These are phyloP conservation scores for Cicer arietinum DNA, from an alignment of 306 rosid species.

Conservation along the genomic window DNA sequence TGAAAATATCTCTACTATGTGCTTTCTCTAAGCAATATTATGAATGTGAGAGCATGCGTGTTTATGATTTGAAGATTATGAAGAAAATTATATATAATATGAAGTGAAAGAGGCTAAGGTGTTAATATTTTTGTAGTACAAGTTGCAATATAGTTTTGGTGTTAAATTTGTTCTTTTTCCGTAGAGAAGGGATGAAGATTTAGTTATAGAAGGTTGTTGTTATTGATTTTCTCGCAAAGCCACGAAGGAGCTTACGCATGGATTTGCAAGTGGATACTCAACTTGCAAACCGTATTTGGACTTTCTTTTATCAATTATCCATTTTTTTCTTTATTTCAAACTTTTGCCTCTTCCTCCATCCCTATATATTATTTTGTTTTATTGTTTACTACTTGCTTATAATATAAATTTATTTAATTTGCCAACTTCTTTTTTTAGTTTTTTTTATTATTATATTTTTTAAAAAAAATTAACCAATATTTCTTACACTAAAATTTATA, in stretches of 20 bases:
- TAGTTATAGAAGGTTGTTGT: constrained; percentile 25
- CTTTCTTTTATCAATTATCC: constrained; percentile 25
- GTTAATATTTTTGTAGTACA: constrained; percentile 50
- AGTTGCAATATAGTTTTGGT: constrained; percentile 49
- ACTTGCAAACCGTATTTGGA: constrained; percentile 49
- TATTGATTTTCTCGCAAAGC: constrained; percentile 36
- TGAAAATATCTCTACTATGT: neutral
- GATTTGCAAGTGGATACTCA: constrained; percentile 59
- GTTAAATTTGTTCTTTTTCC: neutral
- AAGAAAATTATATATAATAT: constrained; percentile 19
- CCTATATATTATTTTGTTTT: neutral
- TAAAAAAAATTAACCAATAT: no score
- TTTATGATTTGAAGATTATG: constrained; percentile 22
- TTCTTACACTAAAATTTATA: no score
- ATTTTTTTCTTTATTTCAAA: constrained; percentile 46
- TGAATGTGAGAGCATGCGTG: neutral
- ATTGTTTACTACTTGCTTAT: constrained; percentile 20
- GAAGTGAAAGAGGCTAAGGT: constrained; percentile 11
- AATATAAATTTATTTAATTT: constrained; percentile 24
- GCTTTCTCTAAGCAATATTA: neutral
- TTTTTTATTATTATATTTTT: no score
- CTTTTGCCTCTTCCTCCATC: constrained; percentile 50
- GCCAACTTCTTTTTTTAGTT: constrained; percentile 1
- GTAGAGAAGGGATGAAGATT: constrained; percentile 5
- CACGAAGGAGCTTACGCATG: constrained; percentile 49